Evolutionary conservation across 768 basidiomycete genomes (phyloP).

Genomic region (Lyophyllum shimeji): DNA sequence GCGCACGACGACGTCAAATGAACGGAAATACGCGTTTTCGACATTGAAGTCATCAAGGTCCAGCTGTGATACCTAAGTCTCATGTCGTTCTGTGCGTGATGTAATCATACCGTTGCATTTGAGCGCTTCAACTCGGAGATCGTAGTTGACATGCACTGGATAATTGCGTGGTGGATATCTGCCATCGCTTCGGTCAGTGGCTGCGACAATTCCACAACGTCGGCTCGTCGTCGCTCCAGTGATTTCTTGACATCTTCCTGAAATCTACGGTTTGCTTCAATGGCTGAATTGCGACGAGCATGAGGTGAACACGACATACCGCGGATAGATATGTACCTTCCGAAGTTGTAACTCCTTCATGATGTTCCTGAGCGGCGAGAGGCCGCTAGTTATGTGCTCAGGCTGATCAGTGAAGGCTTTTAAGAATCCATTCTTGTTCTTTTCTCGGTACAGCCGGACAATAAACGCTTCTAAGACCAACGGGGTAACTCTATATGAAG

Average conservation of each 20-base stretch:
- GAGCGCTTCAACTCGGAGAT: constrained; percentile 88
- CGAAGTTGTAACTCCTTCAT: constrained; percentile 91
- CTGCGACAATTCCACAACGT: constrained; percentile 91
- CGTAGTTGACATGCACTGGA: constrained; percentile 92
- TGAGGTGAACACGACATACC: constrained; percentile 42
- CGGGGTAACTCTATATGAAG: constrained; percentile 66
- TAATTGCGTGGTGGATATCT: constrained; percentile 89
- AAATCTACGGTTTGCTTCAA: constrained; percentile 55
- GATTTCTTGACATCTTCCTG: constrained; percentile 85
- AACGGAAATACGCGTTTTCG: constrained; percentile 91
- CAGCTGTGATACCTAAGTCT: constrained; percentile 46
- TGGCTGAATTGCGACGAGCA: not conserved
- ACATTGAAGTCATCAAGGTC: constrained; percentile 92
- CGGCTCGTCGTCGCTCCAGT: constrained; percentile 80
- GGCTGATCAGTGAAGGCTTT: constrained; percentile 98
- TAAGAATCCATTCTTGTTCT: constrained; percentile 87
- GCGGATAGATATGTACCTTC: constrained; percentile 88
- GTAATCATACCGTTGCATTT: constrained; percentile 56
- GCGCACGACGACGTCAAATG: constrained; percentile 87
- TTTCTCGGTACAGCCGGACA: constrained; percentile 84
- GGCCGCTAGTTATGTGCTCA: constrained; percentile 88
- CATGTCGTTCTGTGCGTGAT: not conserved
- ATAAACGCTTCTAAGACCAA: constrained; percentile 91
- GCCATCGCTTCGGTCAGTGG: constrained; percentile 82
- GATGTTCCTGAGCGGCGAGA: constrained; percentile 89